phyloP scores from a whole-genome alignment of 2,329 filamentous ascomycete species.

The Epichloe typhina region DNA sequence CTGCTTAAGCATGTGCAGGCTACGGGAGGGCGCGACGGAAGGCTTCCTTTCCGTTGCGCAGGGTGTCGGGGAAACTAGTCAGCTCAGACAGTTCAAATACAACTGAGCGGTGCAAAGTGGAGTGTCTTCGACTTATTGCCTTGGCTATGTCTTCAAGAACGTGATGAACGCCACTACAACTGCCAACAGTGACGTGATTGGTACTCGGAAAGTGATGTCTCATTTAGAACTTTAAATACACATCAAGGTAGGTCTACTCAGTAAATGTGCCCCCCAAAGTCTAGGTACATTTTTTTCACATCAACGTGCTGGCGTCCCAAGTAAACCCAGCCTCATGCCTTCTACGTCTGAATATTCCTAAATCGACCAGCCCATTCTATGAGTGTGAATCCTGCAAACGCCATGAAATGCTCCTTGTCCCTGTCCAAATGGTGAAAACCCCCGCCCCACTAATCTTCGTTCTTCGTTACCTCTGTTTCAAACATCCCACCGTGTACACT shows the following conservation, averaged over 20 bases:
- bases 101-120: neutral
- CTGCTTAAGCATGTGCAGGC: constrained; percentile 43
- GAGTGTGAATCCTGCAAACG: constrained; percentile 5
- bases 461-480: constrained; percentile 21
- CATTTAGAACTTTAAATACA: no score
- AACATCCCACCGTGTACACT: constrained; percentile 64
- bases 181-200: no score
- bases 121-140: neutral
- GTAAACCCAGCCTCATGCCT: neutral
- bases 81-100: constrained; percentile 5
- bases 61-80: neutral
- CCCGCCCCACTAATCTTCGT: neutral
- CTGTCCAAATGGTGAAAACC: neutral
- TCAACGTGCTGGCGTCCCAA: neutral
- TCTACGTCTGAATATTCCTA: neutral
- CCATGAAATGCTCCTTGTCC: constrained; percentile 7
- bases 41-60: neutral
- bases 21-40: neutral
- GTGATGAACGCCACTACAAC: no score
- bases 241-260: no score
- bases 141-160: neutral
- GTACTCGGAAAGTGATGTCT: no score
- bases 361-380: neutral
- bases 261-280: no score
- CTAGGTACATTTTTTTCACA: neutral